Conservation (phyloP, 805 yeast species). For the Spathaspora girioi region DNA sequence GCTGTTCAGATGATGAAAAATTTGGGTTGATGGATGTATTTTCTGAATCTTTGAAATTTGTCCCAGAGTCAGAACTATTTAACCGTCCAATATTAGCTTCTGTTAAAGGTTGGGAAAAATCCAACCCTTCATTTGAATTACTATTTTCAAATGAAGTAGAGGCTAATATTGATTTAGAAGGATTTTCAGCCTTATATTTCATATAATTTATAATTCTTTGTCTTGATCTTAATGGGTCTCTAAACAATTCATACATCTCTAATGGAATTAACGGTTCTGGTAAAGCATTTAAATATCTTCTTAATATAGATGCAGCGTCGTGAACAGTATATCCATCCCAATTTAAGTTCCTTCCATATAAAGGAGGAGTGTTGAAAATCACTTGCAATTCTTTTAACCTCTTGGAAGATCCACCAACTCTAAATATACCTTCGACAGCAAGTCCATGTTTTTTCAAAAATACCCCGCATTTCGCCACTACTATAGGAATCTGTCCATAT, state of each 20-base stretch:
- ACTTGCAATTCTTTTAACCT: slow-evolving; percentile 83
- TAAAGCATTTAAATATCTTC: slow-evolving; percentile 80
- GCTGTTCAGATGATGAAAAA: not conserved
- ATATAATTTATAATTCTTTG: slow-evolving; percentile 65
- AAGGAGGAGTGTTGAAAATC: slow-evolving; percentile 82
- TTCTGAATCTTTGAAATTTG: not conserved
- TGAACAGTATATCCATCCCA: slow-evolving; percentile 97
- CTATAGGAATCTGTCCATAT: slow-evolving; percentile 86
- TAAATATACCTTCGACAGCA: slow-evolving; percentile 83
- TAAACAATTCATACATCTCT: slow-evolving; percentile 67
- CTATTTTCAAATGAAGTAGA: not conserved
- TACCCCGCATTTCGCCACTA: slow-evolving; percentile 95
- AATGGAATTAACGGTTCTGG: slow-evolving; percentile 92
- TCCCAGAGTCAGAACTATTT: slow-evolving; percentile 14
- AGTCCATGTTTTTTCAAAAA: slow-evolving; percentile 75
- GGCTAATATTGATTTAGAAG: slow-evolving; percentile 14
- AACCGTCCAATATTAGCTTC: slow-evolving; percentile 31
- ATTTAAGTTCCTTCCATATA: slow-evolving; percentile 77
- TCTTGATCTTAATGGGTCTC: slow-evolving; percentile 67
- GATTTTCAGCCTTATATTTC: slow-evolving; percentile 51
- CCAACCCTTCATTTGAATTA: slow-evolving; percentile 3
- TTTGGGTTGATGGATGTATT: not conserved
- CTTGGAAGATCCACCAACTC: slow-evolving; percentile 89
- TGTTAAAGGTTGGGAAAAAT: slow-evolving; percentile 22
- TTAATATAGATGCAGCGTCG: slow-evolving; percentile 88